Percentiles rank a stretch among this genome's conserved stretches.
Evolutionary conservation across 1,139 yeast genomes (phyloP).

Genomic region (Sugiyamaella xylanicola): DNA sequence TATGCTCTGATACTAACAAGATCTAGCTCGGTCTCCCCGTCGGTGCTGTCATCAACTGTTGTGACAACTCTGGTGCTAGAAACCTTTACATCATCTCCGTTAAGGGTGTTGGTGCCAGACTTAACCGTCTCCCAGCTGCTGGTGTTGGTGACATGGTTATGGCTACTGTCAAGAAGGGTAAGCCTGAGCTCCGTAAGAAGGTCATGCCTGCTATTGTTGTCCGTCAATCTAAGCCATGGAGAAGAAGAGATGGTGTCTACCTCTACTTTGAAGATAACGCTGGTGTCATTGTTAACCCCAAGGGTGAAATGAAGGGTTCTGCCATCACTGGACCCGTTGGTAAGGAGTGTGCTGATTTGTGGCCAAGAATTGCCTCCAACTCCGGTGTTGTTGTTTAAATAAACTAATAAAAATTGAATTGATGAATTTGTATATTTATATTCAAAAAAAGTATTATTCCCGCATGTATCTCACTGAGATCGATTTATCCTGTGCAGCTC

Average conservation of each 20-base stretch:
- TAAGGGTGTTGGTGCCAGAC: conserved; percentile 99
- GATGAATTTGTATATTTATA: conserved; percentile 17
- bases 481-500: no score
- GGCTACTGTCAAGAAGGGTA: conserved; percentile 99
- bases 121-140: conserved; percentile 99
- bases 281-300: conserved; percentile 99
- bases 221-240: conserved; percentile 99
- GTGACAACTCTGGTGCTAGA: conserved; percentile 99
- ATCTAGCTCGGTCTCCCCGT: conserved; percentile 94
- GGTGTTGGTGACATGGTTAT: conserved; percentile 99
- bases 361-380: conserved; percentile 99
- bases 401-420: conserved; percentile 17
- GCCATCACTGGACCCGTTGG: conserved; percentile 99
- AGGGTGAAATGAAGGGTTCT: conserved; percentile 99
- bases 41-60: conserved; percentile 99
- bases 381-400: conserved; percentile 99
- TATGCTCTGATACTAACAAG: conserved; percentile 20
- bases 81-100: conserved; percentile 98
- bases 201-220: conserved; percentile 99
- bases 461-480: no score
- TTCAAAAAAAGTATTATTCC: conserved; percentile 20
- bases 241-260: conserved; percentile 99
- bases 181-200: conserved; percentile 99
- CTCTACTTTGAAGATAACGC: conserved; percentile 99
- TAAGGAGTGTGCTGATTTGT: conserved; percentile 99